Conservation (phyloP, 2,329 filamentous ascomycete species). For the Aspergillus sp. region DNA sequence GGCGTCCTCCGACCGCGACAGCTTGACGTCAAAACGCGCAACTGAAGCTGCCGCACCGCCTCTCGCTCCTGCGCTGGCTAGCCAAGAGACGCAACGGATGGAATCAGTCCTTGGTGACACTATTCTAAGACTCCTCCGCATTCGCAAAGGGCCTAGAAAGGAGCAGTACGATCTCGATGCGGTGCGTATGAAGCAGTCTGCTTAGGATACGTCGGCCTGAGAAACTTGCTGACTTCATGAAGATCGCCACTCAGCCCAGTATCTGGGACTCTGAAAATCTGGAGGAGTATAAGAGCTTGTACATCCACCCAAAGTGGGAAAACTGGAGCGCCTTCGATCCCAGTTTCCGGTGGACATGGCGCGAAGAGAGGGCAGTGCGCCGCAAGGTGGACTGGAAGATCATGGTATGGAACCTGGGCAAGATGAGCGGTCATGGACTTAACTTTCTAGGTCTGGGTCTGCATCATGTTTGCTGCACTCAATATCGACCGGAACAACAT, state of each 20-base stretch:
- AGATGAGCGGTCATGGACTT: background rate
- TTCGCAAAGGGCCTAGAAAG: background rate
- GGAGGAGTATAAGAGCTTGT: slow-evolving; percentile 36
- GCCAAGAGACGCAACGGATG: background rate
- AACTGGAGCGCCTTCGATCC: slow-evolving; percentile 29
- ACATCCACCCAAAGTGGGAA: slow-evolving; percentile 34
- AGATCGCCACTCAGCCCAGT: slow-evolving; percentile 39
- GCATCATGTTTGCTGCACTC: slow-evolving; percentile 35
- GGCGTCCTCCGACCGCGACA: background rate
- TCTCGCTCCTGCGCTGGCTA: background rate
- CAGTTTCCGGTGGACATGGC: slow-evolving; percentile 27
- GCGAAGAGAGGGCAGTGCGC: slow-evolving; percentile 34
- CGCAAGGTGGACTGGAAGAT: slow-evolving; percentile 8
- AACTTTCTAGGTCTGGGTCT: slow-evolving; percentile 48
- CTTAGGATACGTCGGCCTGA: background rate
- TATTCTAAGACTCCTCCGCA: background rate
- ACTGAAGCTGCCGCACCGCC: background rate
- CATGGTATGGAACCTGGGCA: background rate
- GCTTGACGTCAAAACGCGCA: background rate
- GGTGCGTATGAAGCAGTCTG: slow-evolving; percentile 13
- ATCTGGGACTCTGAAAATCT: slow-evolving; percentile 42
- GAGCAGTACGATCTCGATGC: slow-evolving; percentile 29
- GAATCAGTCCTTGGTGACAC: background rate
- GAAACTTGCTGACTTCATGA: background rate
- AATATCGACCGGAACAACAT: slow-evolving; percentile 37